phyloP scores from a whole-genome alignment of 2,329 filamentous ascomycete genomes.

The Claviceps africana region DNA sequence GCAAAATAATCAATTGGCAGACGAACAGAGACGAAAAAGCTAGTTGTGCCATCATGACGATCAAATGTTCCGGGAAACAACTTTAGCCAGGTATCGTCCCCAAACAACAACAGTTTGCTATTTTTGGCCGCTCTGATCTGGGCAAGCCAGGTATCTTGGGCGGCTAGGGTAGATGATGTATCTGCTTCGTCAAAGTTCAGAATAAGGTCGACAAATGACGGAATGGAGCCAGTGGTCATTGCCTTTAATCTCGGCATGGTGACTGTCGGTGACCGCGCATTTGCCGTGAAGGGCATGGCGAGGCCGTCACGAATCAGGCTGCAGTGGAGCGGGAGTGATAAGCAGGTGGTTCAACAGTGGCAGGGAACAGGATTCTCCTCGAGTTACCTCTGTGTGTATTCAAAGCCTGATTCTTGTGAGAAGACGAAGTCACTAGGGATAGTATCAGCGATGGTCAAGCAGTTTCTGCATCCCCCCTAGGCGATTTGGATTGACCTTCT shows the following conservation, averaged over 20 bases:
- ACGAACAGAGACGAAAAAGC: conserved; percentile 92
- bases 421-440: conserved; percentile 77
- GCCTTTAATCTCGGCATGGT: conserved; percentile 98
- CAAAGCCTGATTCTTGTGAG: conserved; percentile 63
- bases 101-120: conserved; percentile 83
- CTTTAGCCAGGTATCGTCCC: conserved; percentile 97
- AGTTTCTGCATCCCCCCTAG: neutral
- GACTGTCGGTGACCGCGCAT: conserved; percentile 92
- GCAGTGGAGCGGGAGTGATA: conserved; percentile 7
- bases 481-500: conserved; percentile 46
- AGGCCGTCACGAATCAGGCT: conserved; percentile 73
- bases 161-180: conserved; percentile 71
- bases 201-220: conserved; percentile 92
- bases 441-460: neutral
- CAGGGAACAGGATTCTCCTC: neutral
- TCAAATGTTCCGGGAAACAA: conserved; percentile 83
- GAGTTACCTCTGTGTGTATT: conserved; percentile 70
- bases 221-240: conserved; percentile 94
- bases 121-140: conserved; percentile 64
- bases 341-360: neutral
- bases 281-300: conserved; percentile 85
- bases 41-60: conserved; percentile 81
- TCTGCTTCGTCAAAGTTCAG: conserved; percentile 93
- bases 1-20: neutral
- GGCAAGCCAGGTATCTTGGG: conserved; percentile 90